These are phyloP conservation scores for Termitomyces sp. DNA, from an alignment of 768 basidiomycete genomes.

Conservation along the genomic window DNA sequence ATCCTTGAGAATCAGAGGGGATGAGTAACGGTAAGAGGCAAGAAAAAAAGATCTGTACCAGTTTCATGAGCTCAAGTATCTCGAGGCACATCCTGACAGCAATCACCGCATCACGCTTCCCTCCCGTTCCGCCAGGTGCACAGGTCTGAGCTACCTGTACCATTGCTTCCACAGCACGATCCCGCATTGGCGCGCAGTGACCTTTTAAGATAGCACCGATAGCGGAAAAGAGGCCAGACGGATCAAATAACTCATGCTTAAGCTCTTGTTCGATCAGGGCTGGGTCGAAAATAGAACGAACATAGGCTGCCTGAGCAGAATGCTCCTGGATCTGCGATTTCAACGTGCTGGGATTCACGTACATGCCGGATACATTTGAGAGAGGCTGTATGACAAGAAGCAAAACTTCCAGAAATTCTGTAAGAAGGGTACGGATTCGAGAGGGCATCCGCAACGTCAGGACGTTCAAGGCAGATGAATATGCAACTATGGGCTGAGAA, in stretches of 20 bases:
- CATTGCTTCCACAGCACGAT: conserved; percentile 79
- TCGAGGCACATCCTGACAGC: conserved; percentile 84
- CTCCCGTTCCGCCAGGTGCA: conserved; percentile 47
- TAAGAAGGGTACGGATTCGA: conserved; percentile 61
- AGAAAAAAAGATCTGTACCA: conserved; percentile 44
- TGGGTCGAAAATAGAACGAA: conserved; percentile 77
- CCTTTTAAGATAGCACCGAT: conserved; percentile 81
- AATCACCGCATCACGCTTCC: conserved; percentile 57
- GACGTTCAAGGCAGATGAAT: conserved; percentile 35
- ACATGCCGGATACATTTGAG: conserved; percentile 52
- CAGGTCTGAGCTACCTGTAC: conserved; percentile 60
- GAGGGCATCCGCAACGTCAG: conserved; percentile 66
- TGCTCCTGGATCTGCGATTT: conserved; percentile 58
- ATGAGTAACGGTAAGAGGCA: conserved; percentile 10
- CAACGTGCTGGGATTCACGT: conserved; percentile 52
- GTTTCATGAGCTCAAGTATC: conserved; percentile 91
- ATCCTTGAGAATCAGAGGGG: conserved; percentile 46
- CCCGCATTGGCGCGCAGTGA: conserved; percentile 93
- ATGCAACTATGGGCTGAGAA: conserved; percentile 35
- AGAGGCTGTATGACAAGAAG: conserved; percentile 81
- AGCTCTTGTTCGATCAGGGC: conserved; percentile 80
- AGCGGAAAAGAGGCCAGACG: conserved; percentile 67
- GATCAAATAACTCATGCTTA: conserved; percentile 69
- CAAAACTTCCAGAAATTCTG: conserved; percentile 77
- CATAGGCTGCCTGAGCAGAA: conserved; percentile 56